Conservation (phyloP, 441 rosid genomes). For the Bocquillonia castaneifolia region DNA sequence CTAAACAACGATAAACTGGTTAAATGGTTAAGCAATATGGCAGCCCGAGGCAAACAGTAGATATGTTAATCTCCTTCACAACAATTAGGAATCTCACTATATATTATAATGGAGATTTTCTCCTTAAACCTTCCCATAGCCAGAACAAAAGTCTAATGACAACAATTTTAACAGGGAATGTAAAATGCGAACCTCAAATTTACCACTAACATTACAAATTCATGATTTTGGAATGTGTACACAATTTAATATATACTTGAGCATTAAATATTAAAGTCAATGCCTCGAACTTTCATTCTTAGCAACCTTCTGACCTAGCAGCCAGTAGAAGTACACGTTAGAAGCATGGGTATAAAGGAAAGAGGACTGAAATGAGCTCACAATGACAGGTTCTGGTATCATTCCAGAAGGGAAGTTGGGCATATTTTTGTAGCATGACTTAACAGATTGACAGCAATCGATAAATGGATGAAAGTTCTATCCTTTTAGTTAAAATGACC, state of each 20-base stretch:
- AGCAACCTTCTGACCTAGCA: not conserved
- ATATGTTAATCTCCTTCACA: no score
- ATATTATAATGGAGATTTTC: not conserved
- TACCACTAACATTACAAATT: not conserved
- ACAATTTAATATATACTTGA: not conserved
- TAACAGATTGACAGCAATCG: no score
- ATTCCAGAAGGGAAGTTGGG: not conserved
- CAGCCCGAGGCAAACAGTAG: no score
- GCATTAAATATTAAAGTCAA: no score
- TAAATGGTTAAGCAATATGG: not conserved
- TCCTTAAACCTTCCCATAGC: not conserved
- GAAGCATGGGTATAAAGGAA: not conserved
- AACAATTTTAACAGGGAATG: not conserved
- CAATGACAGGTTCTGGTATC: not conserved
- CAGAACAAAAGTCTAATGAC: not conserved
- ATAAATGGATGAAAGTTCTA: not conserved
- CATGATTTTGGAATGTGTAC: no score
- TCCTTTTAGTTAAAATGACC: not conserved
- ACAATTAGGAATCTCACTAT: no score
- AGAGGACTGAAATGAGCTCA: not conserved
- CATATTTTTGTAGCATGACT: not conserved
- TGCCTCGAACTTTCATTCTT: no score
- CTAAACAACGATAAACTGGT: not conserved
- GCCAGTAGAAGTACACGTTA: not conserved
- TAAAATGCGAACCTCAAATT: not conserved